Conservation (phyloP, 106 monocot species). For the Chionographis japonica region DNA sequence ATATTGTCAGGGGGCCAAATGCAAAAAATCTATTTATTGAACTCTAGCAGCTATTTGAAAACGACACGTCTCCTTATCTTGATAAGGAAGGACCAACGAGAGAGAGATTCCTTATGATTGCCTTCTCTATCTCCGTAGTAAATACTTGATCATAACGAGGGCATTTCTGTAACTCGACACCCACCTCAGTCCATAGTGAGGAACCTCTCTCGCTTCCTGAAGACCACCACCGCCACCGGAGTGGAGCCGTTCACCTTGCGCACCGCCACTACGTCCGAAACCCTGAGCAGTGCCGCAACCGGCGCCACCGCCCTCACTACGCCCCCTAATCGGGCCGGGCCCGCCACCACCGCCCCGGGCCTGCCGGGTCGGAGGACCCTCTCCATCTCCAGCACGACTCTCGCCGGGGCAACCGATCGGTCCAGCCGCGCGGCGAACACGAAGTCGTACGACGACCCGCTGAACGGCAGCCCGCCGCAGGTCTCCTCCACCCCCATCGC, state of each 20-base stretch:
- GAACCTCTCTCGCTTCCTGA: background rate
- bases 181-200: no score
- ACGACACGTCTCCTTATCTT: no score
- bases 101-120: no score
- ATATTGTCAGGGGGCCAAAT: no score
- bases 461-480: constrained; percentile 1
- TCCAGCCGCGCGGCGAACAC: constrained; percentile 1
- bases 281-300: constrained; percentile 1
- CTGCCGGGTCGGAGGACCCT: background rate
- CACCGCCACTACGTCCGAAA: background rate
- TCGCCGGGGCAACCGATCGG: background rate
- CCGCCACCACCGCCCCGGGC: background rate
- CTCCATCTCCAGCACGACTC: constrained; percentile 1
- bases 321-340: background rate
- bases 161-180: no score
- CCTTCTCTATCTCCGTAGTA: no score
- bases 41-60: no score
- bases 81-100: no score
- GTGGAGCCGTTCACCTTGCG: background rate
- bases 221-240: constrained; percentile 1
- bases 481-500: background rate
- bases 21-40: no score
- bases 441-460: background rate
- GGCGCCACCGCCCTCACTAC: background rate
- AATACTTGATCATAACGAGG: no score